Base-by-base conservation (phyloP, 2,329 filamentous ascomycete species). In the Calonectria pauciramosa region DNA sequence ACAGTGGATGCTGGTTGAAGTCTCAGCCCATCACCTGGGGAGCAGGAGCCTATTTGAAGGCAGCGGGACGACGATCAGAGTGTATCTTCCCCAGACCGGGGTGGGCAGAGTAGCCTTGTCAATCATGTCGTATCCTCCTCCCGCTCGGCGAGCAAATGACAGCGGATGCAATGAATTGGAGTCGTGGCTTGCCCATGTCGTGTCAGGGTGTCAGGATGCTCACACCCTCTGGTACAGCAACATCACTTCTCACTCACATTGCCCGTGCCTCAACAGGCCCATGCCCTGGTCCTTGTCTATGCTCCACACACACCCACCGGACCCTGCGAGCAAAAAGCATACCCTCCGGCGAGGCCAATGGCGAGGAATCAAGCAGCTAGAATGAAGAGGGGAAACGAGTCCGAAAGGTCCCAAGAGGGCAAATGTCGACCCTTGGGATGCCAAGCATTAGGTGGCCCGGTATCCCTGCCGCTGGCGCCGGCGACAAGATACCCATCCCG, bases 1-100 rank as follows among this genome's bases (percentile, higher is more conserved):
- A 66, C 77, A 63, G 73, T 70, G 66, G 70, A 76, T 79, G 74
- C 76, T 79, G 77, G 73, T 75, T 77, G 79, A 41, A 70, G 75
- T 76, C 63, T 59, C 51, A 66, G 73, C 64, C 52, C 9, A 59
- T 73, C 66, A 77, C 66, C 64, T 71, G 78, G 80, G 80, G 79
- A 79, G 77, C 72, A 68, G 30, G 64, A 20, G 51, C 65, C 71
- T 78, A 80, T 80, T 81, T 73, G 71, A 73, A 73, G 60, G 28
- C 66, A 63, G 66, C 66, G 26, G 59, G 41, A 65, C 68, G 20
- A 38, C 3, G 32, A 71, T 68, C 54, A 36, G 67, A 52, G 56
- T 65, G 56, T 26, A 68, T 54, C 41, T 38, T 67, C 67, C 67
- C 66, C 67, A 73, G 67, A 34, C 71, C 44, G 66, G 60, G 71